Evolutionary conservation across 768 basidiomycete genomes (phyloP).

Genomic region (Lactarius hengduanensis): DNA sequence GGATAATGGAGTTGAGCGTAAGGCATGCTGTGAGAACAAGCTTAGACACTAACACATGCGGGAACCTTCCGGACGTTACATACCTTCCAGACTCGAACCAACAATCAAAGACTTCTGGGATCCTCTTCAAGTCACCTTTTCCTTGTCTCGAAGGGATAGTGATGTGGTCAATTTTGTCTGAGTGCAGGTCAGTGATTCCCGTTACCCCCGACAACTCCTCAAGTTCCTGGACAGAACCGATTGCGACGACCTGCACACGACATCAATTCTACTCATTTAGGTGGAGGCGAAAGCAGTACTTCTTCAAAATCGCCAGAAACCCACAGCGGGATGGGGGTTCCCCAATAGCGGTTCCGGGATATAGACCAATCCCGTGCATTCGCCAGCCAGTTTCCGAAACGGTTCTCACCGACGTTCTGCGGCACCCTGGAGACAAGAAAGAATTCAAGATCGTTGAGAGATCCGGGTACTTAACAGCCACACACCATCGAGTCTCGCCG

Average conservation of each 20-base stretch:
- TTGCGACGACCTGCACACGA: slow-evolving; percentile 12
- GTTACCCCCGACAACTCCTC: slow-evolving; percentile 80
- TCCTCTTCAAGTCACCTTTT: slow-evolving; percentile 79
- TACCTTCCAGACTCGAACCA: slow-evolving; percentile 99
- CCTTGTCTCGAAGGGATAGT: slow-evolving; percentile 91
- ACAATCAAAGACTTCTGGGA: slow-evolving; percentile 99
- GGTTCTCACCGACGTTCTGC: slow-evolving; percentile 80
- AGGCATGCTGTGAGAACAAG: slow-evolving; percentile 77
- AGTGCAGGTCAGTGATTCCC: slow-evolving; percentile 86
- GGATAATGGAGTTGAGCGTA: slow-evolving; percentile 98
- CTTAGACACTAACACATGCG: neutral
- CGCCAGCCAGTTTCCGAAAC: slow-evolving; percentile 96
- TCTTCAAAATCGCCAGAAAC: slow-evolving; percentile 90
- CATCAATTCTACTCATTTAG: neutral
- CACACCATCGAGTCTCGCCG: slow-evolving; percentile 82
- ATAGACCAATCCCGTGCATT: slow-evolving; percentile 99
- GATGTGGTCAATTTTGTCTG: slow-evolving; percentile 94
- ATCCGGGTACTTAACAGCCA: slow-evolving; percentile 2
- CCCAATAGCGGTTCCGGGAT: slow-evolving; percentile 99
- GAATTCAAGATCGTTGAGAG: neutral
- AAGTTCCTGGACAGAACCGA: slow-evolving; percentile 87
- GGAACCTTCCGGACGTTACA: slow-evolving; percentile 28
- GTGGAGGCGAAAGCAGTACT: slow-evolving; percentile 41
- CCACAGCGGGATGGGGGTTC: slow-evolving; percentile 97
- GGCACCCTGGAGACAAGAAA: slow-evolving; percentile 66